phyloP scores from a whole-genome alignment of 495 filamentous ascomycete genomes.

The Chlorociboria aeruginascens region DNA sequence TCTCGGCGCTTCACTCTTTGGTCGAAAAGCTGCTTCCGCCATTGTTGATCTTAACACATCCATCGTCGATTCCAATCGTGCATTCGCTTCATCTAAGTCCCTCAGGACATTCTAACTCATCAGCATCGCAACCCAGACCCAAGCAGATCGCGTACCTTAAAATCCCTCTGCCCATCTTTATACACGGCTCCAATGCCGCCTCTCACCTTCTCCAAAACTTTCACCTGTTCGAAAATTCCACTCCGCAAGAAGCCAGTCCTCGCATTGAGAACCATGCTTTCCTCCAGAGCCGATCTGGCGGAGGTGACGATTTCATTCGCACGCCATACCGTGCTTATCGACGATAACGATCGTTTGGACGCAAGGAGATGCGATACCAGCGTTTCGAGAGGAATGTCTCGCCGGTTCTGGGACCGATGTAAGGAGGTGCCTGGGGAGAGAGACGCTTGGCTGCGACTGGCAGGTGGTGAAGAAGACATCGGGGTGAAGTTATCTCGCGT shows the following conservation, averaged over 20 bases:
- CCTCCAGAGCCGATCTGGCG: conserved; percentile 64
- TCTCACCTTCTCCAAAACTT: conserved; percentile 54
- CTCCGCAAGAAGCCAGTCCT: conserved; percentile 64
- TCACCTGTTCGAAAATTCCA: conserved; percentile 61
- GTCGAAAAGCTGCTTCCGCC: conserved; percentile 64
- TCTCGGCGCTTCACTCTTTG: conserved; percentile 51
- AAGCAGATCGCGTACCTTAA: conserved; percentile 22
- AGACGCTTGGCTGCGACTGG: conserved; percentile 12
- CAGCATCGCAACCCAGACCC: background rate
- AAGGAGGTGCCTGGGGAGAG: conserved; percentile 13
- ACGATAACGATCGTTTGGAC: conserved; percentile 84
- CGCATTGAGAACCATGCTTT: conserved; percentile 65
- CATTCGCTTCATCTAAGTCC: conserved; percentile 63
- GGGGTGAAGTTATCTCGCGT: background rate
- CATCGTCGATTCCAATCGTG: conserved; percentile 58
- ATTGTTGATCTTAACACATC: conserved; percentile 53
- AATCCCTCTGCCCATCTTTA: conserved; percentile 34
- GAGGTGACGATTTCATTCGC: conserved; percentile 77
- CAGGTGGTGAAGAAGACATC: conserved; percentile 11
- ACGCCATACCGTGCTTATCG: conserved; percentile 69
- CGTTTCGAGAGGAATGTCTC: conserved; percentile 45
- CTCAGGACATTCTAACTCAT: conserved; percentile 41
- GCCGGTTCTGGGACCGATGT: conserved; percentile 7
- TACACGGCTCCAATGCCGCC: conserved; percentile 41
- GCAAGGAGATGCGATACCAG: conserved; percentile 74